Base-by-base conservation (phyloP, 139 green algal genomes). In the Coelastrella sp. region DNA sequence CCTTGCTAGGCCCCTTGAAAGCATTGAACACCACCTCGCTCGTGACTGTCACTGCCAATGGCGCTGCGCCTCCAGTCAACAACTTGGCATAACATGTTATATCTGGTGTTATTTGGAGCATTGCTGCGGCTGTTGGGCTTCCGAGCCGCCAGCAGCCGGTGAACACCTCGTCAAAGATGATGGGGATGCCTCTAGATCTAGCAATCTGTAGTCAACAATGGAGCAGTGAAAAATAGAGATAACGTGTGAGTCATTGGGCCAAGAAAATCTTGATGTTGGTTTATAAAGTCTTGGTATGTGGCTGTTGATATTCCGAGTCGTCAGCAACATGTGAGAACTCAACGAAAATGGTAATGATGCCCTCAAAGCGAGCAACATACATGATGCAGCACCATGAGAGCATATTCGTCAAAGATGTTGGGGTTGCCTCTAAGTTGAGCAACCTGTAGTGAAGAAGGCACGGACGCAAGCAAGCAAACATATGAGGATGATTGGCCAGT, bases 161-260 rank as follows among this genome's bases (percentile, higher is more conserved):
- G 89, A 99, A 99, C 11, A 99, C 97, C 90, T 99, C 98, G 91
- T 99, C 98, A 6, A 97, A 93, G 23, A 99, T 97, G 20, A 99
- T 92, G 2, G 97, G 97, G 23, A 99, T 97, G 61, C 91, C 80
- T 4, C 94, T 91, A 11, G 77, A 16, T 5, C 93, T 91, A 89
- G 96, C 98, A 5, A 92, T 92, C 89, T 95, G 77, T 7, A 1
- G 32, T 47, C 32, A 47, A 47, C 32, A 47, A 2, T 1, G 1
- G 0, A 47, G 32, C 32, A 47, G 0, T 47, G 32, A 47, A 47
- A 47, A 47, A 0, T 2, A 47, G 32, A 47, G 32, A 47, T 2
- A 1, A 47, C 32, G 32, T 47, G 1, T 47, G 0, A 1, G 1
- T 47, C 32, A 47, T 47, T 47, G 32, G 32, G 32, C 32, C 32